These are phyloP conservation scores for Skeletonema grethae DNA, from an alignment of 108 stramenopile species.

Conservation along the genomic window DNA sequence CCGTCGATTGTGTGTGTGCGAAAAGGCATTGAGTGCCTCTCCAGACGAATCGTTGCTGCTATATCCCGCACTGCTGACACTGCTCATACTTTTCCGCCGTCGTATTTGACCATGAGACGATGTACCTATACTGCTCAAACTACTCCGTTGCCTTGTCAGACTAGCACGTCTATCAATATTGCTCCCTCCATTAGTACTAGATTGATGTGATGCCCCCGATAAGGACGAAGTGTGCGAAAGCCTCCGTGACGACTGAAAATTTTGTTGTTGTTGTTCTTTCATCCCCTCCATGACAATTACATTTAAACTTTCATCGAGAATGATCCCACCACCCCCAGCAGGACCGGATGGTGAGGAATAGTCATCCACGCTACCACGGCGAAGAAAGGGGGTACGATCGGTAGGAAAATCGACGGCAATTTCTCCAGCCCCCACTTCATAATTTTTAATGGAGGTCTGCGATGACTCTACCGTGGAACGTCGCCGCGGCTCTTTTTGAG, in stretches of 20 bases:
- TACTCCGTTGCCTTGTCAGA: too few species aligned
- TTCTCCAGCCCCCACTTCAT: neutral
- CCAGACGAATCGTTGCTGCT: neutral
- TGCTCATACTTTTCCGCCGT: too few species aligned
- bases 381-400: neutral
- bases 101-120: too few species aligned
- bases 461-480: neutral
- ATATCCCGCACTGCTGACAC: too few species aligned
- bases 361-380: neutral
- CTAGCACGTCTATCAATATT: too few species aligned
- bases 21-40: neutral
- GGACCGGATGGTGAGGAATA: too few species aligned
- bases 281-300: neutral
- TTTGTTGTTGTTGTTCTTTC: neutral
- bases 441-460: neutral
- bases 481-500: neutral
- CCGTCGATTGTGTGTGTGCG: neutral
- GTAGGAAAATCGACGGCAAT: slow-evolving; percentile 3
- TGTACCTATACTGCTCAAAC: too few species aligned
- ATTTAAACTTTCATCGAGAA: neutral
- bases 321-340: neutral
- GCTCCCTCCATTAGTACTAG: too few species aligned
- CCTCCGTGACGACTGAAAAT: too few species aligned
- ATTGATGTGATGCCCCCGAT: neutral
- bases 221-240: neutral